These are phyloP conservation scores for Fusarium hostae DNA, from an alignment of 2,329 filamentous ascomycete genomes.

Conservation along the genomic window DNA sequence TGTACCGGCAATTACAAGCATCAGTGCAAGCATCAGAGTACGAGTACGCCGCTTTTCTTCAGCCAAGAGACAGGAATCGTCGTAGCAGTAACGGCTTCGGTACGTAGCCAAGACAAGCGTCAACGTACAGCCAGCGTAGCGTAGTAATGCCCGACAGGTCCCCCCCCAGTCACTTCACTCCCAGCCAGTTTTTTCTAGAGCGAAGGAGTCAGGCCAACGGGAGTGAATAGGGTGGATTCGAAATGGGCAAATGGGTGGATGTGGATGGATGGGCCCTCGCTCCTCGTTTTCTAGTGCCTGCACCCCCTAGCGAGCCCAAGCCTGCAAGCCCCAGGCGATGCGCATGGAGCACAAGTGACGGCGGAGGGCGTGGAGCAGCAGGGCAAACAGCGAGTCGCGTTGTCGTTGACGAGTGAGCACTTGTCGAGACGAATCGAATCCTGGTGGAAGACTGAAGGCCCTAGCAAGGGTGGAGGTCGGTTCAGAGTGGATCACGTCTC, in stretches of 20 bases:
- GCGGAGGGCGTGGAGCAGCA: constrained; percentile 37
- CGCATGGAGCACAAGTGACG: constrained; percentile 36
- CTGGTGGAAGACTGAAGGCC: constrained; percentile 3
- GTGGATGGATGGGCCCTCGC: constrained; percentile 16
- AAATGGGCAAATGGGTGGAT: constrained; percentile 3
- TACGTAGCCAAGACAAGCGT: constrained; percentile 27
- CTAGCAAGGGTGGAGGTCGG: constrained; percentile 7
- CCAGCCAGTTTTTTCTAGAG: constrained; percentile 14
- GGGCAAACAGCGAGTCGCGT: constrained; percentile 20
- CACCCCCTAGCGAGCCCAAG: constrained; percentile 9
- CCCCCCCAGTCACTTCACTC: constrained; percentile 13
- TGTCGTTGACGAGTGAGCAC: constrained; percentile 18
- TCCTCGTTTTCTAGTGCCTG: constrained; percentile 1
- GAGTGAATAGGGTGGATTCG: constrained; percentile 14
- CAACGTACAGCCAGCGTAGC: constrained; percentile 14
- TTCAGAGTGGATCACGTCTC: background rate
- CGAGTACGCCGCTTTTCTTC: constrained; percentile 23
- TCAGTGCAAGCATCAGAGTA: constrained; percentile 20
- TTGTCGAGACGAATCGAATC: constrained; percentile 13
- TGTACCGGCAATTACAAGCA: constrained; percentile 6
- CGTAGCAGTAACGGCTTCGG: constrained; percentile 27
- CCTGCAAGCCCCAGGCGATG: constrained; percentile 26
- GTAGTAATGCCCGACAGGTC: constrained; percentile 36
- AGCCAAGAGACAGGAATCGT: background rate
- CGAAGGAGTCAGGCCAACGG: constrained; percentile 10